phyloP scores from a whole-genome alignment of 768 basidiomycete genomes.

The Podaxis sp. region DNA sequence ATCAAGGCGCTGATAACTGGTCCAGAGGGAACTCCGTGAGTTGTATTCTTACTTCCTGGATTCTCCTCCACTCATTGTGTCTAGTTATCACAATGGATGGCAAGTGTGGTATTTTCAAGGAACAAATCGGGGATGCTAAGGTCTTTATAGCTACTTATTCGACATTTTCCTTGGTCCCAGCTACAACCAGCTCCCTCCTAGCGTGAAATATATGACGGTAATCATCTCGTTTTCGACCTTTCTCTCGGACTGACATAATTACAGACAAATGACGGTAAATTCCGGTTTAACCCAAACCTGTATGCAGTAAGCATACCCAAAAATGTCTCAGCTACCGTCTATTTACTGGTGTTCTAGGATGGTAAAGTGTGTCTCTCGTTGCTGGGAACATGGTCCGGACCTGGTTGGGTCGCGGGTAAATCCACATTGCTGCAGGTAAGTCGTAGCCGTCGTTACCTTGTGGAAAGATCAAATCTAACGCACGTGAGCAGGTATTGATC shows the following conservation, averaged over 20 bases:
- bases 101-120: constrained; percentile 32
- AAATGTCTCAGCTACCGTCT: not conserved
- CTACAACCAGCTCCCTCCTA: constrained; percentile 87
- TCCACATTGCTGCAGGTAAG: constrained; percentile 84
- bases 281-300: constrained; percentile 91
- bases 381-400: constrained; percentile 90
- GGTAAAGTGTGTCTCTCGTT: constrained; percentile 94
- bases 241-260: not conserved
- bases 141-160: constrained; percentile 50
- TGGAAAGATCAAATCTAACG: constrained; percentile 31
- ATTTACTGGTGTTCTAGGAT: constrained; percentile 47
- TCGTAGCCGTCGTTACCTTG: constrained; percentile 6
- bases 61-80: constrained; percentile 3
- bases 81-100: constrained; percentile 91
- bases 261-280: constrained; percentile 86
- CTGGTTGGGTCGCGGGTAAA: constrained; percentile 90
- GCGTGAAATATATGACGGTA: constrained; percentile 63
- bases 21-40: constrained; percentile 91
- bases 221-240: constrained; percentile 17
- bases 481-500: constrained; percentile 73
- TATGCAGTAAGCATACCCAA: constrained; percentile 64
- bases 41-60: constrained; percentile 16
- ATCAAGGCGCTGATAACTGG: constrained; percentile 93
- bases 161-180: constrained; percentile 91
- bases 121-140: constrained; percentile 28